Base-by-base conservation (phyloP, 2,329 filamentous ascomycete species). In the Neofusicoccum umdonicola region DNA sequence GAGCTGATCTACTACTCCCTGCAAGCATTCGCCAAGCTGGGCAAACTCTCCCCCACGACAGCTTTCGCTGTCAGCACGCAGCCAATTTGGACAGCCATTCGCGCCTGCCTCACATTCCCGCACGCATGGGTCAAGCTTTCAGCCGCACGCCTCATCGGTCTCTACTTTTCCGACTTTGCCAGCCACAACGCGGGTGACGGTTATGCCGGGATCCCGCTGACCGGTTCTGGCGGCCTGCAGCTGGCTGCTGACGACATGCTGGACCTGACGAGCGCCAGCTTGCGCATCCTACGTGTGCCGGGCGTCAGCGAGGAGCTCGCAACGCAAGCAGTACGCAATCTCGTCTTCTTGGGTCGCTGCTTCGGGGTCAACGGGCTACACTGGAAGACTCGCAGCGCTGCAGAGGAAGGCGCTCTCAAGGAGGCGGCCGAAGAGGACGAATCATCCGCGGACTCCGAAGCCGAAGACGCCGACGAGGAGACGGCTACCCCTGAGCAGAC, bases 141-240 rank as follows among this genome's bases (percentile, higher is more conserved):
- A 7, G 87, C 92, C 17, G 86, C 93, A 11, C 88, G 87, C 66
- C 81, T 98, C 17, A 80, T 93, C 45, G 89, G 89, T 52, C 82
- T 84, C n/a, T 95, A 91, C 77, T 88, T 97, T 70, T 86, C 88
- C 3, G 91, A 97, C 74, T 88, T 96, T 68, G 90, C 90, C 22
- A 84, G 85, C 66, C 84, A 84, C 9, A 87, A 85, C 71, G 85
- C 83, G 50, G 81, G 81, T 35, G 75, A 73, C 35, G 84, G 83
- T 11, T 80, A 87, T 65, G 78, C 78, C 34, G 81, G 80, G 1
- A 76, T 92, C 52, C 86, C 89, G 2, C 79, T 97, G 12, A 74
- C 80, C 47, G 90, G 92, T 22, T 90, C 89, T 1, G 82, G 88
- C 62, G 94, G 92, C 0, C 81, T 97, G 27, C 79, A 83, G 34